These are phyloP conservation scores for Hemisphaericaspora subhashii DNA, from an alignment of 1,139 yeast species.

Conservation along the genomic window DNA sequence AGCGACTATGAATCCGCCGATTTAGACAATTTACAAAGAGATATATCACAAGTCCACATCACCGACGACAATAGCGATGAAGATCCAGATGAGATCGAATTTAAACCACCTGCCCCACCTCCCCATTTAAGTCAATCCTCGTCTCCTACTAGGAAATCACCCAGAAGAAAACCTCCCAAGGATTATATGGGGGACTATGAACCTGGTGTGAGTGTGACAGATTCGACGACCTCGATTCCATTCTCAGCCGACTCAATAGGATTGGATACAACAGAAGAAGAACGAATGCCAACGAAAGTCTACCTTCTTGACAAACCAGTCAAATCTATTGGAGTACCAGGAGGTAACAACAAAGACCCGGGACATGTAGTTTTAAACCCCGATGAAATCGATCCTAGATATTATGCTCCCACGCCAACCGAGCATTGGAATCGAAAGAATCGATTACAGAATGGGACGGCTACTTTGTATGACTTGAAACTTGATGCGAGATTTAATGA, in stretches of 20 bases:
- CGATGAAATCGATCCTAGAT: constrained; percentile 45
- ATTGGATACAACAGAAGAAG: constrained; percentile 23
- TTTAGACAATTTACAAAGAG: constrained; percentile 24
- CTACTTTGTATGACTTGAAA: constrained; percentile 21
- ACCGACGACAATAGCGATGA: background rate
- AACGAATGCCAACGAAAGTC: constrained; percentile 34
- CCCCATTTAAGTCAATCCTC: too few relatives aligned
- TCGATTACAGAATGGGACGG: constrained; percentile 24
- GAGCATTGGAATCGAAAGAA: constrained; percentile 32
- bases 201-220: constrained; percentile 8
- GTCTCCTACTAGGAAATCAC: constrained; percentile 13
- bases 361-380: constrained; percentile 19
- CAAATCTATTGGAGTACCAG: constrained; percentile 25
- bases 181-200: constrained; percentile 14
- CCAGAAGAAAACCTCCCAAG: constrained; percentile 18
- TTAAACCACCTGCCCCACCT: constrained; percentile 13
- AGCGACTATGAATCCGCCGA: constrained; percentile 15
- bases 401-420: constrained; percentile 49
- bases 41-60: constrained; percentile 12
- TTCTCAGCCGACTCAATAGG: constrained; percentile 50
- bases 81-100: constrained; percentile 4
- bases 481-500: constrained; percentile 27
- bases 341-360: constrained; percentile 16
- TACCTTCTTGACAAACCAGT: constrained; percentile 37
- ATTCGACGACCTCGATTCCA: constrained; percentile 34